Base-by-base conservation (phyloP, 768 basidiomycete genomes). In the Lentinus brumalis region DNA sequence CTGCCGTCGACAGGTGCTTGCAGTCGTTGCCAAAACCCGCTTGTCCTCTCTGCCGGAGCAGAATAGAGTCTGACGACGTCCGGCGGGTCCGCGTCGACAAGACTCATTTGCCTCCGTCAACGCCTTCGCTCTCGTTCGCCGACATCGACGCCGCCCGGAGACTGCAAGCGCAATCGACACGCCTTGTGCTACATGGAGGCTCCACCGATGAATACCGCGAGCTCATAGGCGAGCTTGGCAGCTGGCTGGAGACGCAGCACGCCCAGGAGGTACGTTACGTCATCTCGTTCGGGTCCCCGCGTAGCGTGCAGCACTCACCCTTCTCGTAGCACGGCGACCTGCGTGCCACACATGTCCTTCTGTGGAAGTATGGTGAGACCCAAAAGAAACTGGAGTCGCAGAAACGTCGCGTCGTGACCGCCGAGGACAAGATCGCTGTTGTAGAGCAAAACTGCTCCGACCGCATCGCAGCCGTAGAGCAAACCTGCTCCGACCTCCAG, bases 31-130 rank as follows among this genome's bases (percentile, higher is more conserved):
- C 74, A 53, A 77, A 77, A 55, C 73, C 75, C 44, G 73, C 71
- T 52, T 91, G 89, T 67, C 88, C 89, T 49, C 74, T 91, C 50
- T 91, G 89, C 74, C 83, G 88, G 46, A 75, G 70, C 8, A 71
- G 75, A 21, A 87, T 87, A 73, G 75, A 80, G 11, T 69, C 73
- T 21, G 66, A 74, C 15, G 76, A 81, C 10, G 69, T 81, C 47
- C 77, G 83, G 49, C 82, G 76, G 71, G 81, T 91, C 52, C 88
- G 87, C 69, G 71, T 89, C 50, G 87, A 89, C 70, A 64, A 80
- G 56, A 80, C 84, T 50, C 72, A 59, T 55, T 66, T 18, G 45
- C 69, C 53, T 49, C 63, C n/a, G 3, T 56, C 53, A 14, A 57
- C 66, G 1, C 59, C 57, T 3, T 42, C 56, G 12, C 41, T 35